These are phyloP conservation scores for Oryza australiensis DNA, from an alignment of 176 grass and related monocot genomes.

Conservation along the genomic window DNA sequence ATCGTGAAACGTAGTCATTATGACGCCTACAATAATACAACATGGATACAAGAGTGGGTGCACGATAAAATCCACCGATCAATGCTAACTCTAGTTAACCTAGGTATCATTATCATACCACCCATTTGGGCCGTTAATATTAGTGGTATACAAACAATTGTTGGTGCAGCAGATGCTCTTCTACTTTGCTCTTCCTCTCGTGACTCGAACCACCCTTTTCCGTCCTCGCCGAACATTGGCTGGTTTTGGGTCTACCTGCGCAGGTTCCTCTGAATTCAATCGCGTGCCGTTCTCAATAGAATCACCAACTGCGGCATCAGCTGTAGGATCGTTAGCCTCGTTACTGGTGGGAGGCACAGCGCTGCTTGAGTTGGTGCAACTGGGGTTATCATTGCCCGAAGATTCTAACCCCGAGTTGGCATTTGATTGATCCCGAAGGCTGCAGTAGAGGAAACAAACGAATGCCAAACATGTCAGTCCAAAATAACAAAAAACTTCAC, in stretches of 20 bases:
- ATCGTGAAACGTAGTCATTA: slow-evolving; percentile 3
- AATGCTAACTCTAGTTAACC: slow-evolving; percentile 40
- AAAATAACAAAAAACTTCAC: background rate
- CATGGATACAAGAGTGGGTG: slow-evolving; percentile 28
- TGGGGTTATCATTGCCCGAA: slow-evolving; percentile 51
- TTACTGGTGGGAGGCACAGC: slow-evolving; percentile 12
- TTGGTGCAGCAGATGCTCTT: background rate
- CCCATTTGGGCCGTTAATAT: slow-evolving; percentile 45
- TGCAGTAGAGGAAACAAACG: slow-evolving; percentile 38
- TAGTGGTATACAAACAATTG: slow-evolving; percentile 50
- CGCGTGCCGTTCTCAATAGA: slow-evolving; percentile 32
- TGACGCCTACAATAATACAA: slow-evolving; percentile 40
- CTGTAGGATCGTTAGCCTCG: background rate
- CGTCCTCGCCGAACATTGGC: slow-evolving; percentile 31
- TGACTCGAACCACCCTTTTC: slow-evolving; percentile 47
- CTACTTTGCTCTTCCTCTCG: slow-evolving; percentile 46
- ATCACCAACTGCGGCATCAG: slow-evolving; percentile 14
- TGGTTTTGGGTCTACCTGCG: slow-evolving; percentile 14
- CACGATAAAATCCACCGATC: slow-evolving; percentile 25
- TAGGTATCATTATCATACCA: slow-evolving; percentile 39
- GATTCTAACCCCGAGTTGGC: slow-evolving; percentile 61
- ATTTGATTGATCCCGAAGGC: slow-evolving; percentile 49
- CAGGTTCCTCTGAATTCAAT: slow-evolving; percentile 20
- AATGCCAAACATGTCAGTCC: background rate
- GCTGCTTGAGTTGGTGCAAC: slow-evolving; percentile 53